Conservation (phyloP, 495 filamentous ascomycete genomes). For the Talaromyces wortmannii region DNA sequence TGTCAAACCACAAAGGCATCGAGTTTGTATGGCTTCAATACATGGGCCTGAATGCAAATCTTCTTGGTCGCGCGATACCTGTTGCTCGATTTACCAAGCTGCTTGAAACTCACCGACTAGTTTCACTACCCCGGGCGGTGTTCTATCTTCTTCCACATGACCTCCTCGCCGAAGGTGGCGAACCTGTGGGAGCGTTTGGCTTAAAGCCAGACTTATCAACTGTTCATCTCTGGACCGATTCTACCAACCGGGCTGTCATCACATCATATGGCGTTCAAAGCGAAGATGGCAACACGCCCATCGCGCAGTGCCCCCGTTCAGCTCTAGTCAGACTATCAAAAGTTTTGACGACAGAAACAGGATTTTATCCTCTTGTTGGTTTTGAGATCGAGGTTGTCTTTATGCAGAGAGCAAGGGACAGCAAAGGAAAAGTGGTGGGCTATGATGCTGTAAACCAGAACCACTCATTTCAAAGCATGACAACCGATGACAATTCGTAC, state of each 20-base stretch:
- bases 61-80: conserved; percentile 55
- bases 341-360: conserved; percentile 21
- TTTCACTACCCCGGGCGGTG: conserved; percentile 40
- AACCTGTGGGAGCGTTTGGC: conserved; percentile 38
- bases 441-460: conserved; percentile 6
- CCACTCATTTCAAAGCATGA: conserved; percentile 8
- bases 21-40: conserved; percentile 60
- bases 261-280: conserved; percentile 17
- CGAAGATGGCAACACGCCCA: conserved; percentile 23
- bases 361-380: conserved; percentile 50
- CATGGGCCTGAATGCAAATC: conserved; percentile 57
- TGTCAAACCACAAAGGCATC: conserved; percentile 24
- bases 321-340: conserved; percentile 38
- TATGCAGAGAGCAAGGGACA: conserved; percentile 23
- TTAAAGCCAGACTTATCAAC: conserved; percentile 46
- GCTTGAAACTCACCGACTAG: conserved; percentile 33
- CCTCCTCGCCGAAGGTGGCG: conserved; percentile 28
- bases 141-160: conserved; percentile 54
- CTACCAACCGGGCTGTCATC: conserved; percentile 46
- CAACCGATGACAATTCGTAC: conserved; percentile 21
- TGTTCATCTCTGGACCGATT: conserved; percentile 40
- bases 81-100: conserved; percentile 48
- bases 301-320: conserved; percentile 46
- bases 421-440: neutral
- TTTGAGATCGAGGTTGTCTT: conserved; percentile 75